Percentiles rank a stretch among this genome's conserved stretches.
phyloP scores from a whole-genome alignment of 192 early-diverging fungal species.

The Gaertneriomyces sp. region DNA sequence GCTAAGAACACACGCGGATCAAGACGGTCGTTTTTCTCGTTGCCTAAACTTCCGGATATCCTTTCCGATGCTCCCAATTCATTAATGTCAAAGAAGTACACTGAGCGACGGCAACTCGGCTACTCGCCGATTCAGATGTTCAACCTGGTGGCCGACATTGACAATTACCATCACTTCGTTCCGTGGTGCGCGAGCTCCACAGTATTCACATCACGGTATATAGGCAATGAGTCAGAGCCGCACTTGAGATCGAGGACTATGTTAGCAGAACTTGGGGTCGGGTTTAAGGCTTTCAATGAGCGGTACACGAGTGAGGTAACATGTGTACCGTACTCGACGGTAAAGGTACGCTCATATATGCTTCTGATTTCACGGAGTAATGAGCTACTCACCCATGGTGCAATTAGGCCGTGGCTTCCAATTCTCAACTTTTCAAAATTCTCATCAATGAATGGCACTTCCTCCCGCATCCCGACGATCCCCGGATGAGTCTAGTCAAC shows the following conservation, averaged over 20 bases:
- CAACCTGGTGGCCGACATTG: conserved; percentile 75
- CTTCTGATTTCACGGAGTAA: conserved; percentile 10
- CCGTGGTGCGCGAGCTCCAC: conserved; percentile 73
- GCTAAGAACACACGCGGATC: too few relatives aligned
- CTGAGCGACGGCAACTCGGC: conserved; percentile 33
- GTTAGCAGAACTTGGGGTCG: conserved; percentile 73
- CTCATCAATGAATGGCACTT: conserved; percentile 69
- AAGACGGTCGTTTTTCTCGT: too few relatives aligned
- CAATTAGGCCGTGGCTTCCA: conserved; percentile 52
- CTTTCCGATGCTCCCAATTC: too few relatives aligned
- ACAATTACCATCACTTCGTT: conserved; percentile 76
- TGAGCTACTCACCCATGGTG: neutral
- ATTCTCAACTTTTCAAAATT: conserved; percentile 63
- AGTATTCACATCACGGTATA: conserved; percentile 45
- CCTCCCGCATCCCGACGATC: conserved; percentile 42
- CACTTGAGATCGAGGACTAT: conserved; percentile 38
- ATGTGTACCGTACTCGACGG: conserved; percentile 57
- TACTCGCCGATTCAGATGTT: conserved; percentile 77
- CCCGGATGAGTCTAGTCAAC: conserved; percentile 43
- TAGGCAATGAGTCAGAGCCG: neutral
- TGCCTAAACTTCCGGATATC: too few relatives aligned
- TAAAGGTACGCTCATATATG: conserved; percentile 48
- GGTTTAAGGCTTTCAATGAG: conserved; percentile 75
- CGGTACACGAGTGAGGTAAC: conserved; percentile 73
- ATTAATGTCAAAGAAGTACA: too few relatives aligned